Base-by-base conservation (phyloP, 441 rosid species). In the Corymbia citriodora region DNA sequence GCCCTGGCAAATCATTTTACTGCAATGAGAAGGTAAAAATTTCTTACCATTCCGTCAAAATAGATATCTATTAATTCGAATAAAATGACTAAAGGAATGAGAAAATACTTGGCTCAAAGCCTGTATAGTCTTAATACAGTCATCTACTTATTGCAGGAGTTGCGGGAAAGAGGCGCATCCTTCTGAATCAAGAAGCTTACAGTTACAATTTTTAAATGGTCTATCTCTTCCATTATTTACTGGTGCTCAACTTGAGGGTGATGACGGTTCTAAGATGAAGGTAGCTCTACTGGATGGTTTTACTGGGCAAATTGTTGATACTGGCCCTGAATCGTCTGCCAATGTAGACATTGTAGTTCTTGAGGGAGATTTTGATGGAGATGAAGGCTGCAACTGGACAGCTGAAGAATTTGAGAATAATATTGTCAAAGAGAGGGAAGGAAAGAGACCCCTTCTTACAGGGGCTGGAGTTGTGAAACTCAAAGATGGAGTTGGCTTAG, bases 161-260 rank as follows among this genome's bases (percentile, higher is more conserved):
- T 92, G 93, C 36, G 99, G 94, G 92, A 97, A 96, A 90, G 99
- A 97, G 65, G 87, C 90, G 53, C 94, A 94, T 93, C 93, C 92
- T 79, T 89, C 94, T 59, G 96, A 95, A 94, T 88, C 95, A 92
- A 98, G 94, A 93, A 95, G 94, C 93, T 93, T 97, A 88, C 96
- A 92, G 87, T 92, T 98, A 87, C 90, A 93, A 91, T 98, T 98
- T 92, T 81, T 89, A 89, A 96, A 93, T 90, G 92, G 90, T 87
- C 91, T 95, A 36, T 97, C 98, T 45, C 97, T 96, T 92, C 99
- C 99, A 2, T 93, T 98, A 33, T 97, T 97, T 90, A 98, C 99
- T 82, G 97, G 98, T 83, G 98, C 99, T 91, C 97, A 98, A 87
- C 92, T 98, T 82, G 99, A 97, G 90, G 98, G 98, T 90, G 95